Base-by-base conservation (phyloP, 2,329 filamentous ascomycete species). In the Penicillium sp. region DNA sequence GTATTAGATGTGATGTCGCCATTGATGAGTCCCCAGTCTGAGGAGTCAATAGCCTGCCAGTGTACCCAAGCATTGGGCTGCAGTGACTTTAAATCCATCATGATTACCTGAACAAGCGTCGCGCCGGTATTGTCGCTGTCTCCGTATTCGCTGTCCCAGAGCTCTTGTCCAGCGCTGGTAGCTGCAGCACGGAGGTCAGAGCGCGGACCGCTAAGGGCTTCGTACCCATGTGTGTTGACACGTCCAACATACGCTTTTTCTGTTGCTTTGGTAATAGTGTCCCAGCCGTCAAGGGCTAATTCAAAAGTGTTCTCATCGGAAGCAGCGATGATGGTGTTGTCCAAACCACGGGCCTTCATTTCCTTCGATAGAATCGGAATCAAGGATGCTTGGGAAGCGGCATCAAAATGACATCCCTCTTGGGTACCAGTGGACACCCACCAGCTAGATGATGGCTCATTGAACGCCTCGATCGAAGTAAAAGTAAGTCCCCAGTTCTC, bases 141-240 rank as follows among this genome's bases (percentile, higher is more conserved):
- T 3, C 57, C 57, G 29, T 57, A 60, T 31, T 60, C 57, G 24
- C 57, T 60, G 27, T 60, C 55, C 57, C 57, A 60, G 3, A 60
- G 51, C 16, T 52, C 43, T 26, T 60, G 55, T 3, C 48, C 52
- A 2, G 55, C 52, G 19, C 29, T 31, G 21, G 47, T 51, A 14
- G 55, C 57, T 9, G 50, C 48, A 11, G 48, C 37, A 5, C 45
- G 53, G 21, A 56, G 53, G 6, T 52, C 24, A 41, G 44, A 49
- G 31, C 53, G 53, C 24, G 53, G 53, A 5, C 53, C 53, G 21
- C 41, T 52, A 3, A 50, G 45, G 1, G 29, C 53, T 24, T 53
- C 33, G 14, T 60, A 60, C 8, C 57, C 57, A 41, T 60, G 57
- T 13, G 55, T 53, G 22, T 60, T 60, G 6, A 60, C 56, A 2